Evolutionary conservation across 192 early-diverging fungal species (phyloP).

Genomic region (Helicostylum pulchrum): DNA sequence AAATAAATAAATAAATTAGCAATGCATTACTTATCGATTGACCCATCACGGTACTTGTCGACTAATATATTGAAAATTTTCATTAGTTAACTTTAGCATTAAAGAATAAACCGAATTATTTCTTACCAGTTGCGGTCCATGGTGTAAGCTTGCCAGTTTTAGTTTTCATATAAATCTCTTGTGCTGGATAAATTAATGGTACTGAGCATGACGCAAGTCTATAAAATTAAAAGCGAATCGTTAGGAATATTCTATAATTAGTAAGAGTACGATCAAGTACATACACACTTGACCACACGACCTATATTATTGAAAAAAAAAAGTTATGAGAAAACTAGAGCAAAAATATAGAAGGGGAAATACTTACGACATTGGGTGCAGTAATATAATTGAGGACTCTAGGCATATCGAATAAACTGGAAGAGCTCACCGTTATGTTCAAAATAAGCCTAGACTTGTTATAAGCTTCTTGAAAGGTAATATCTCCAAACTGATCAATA

Average conservation of each 20-base stretch:
- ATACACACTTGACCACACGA: constrained; percentile 81
- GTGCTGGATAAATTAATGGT: constrained; percentile 68
- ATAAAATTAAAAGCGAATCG: neutral
- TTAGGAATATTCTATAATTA: neutral
- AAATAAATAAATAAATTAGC: constrained; percentile 8
- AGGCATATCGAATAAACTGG: constrained; percentile 75
- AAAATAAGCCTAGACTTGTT: constrained; percentile 72
- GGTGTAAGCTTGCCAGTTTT: constrained; percentile 58
- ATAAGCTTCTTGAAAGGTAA: constrained; percentile 78
- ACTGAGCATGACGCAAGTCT: constrained; percentile 78
- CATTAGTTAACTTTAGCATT: too few relatives aligned
- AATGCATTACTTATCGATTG: constrained; percentile 62
- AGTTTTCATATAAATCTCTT: constrained; percentile 67
- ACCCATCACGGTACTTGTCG: constrained; percentile 76
- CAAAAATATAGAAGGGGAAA: neutral
- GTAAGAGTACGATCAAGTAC: constrained; percentile 18
- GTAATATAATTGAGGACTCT: constrained; percentile 75
- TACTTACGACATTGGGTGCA: constrained; percentile 70
- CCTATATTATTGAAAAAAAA: constrained; percentile 28
- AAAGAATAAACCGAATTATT: neutral
- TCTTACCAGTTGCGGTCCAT: constrained; percentile 58
- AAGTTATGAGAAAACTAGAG: neutral
- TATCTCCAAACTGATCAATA: constrained; percentile 62
- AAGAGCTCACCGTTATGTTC: constrained; percentile 78
- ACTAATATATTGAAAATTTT: constrained; percentile 33